Base-by-base conservation (phyloP, 257 asterid species). In the Solanum corneliomulleri region DNA sequence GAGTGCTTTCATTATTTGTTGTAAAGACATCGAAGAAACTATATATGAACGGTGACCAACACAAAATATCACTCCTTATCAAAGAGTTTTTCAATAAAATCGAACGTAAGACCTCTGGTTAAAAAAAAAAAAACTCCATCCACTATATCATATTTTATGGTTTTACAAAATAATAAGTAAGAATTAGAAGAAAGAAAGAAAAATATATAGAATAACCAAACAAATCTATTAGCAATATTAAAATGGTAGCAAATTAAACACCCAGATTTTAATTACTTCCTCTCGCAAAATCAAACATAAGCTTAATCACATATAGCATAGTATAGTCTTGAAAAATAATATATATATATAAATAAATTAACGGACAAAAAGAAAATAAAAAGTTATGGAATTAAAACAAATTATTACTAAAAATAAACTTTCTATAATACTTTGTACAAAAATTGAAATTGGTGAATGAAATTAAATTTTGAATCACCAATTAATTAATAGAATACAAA, bases 381-480 rank as follows among this genome's bases (percentile, higher is more conserved):
- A 44, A 16, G 56, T 39, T 2, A 69, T 11, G 44, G 37, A 27
- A 80, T 15, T 70, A 80, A 11, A 68, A 42, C 16, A 20, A 8
- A 33, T n/a, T 37, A 72, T 37, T 47, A 25, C 89, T 76, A 64
- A 70, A 33, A 33, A 78, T 62, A 39, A 47, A n/a, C 69, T 76
- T 60, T 35, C 89, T 89, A 31, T 72, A 44, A 86, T 52, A 60
- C 20, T 88, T 89, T 86, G 9, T 64, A 68, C 42, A 45, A 62
- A 56, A 62, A 5, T 39, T 84, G 87, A 84, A 62, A 66, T 16
- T 80, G 91, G 88, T 87, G 88, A 84, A 47, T 21, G 21, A 78
- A 78, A 69, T 31, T 69, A 86, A 49, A 77, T 52, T 56, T 84
- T 37, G 83, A 77, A 39, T 52, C 89, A 76, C 86, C 91, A 89